Base-by-base conservation (phyloP, 176 grass and related monocot genomes). In the Dactylis glomerata region DNA sequence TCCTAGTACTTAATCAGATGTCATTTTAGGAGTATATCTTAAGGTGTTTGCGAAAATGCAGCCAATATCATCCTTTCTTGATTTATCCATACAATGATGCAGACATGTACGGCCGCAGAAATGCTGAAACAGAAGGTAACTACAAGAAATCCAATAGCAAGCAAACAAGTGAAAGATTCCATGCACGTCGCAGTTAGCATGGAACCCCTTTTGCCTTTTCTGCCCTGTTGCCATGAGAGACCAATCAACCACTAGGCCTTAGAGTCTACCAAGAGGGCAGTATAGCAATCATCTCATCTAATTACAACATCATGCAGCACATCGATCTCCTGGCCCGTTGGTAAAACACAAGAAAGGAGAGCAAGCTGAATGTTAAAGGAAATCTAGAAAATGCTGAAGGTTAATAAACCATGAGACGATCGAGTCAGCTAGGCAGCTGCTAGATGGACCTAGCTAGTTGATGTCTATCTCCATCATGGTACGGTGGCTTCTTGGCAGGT, bases 81-180 rank as follows among this genome's bases (percentile, higher is more conserved):
- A 73, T 59, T 38, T 37, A 40, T 68, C 34, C 87, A 30, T 55
- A 12, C 13, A 46, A 12, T 46, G 12, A 31, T 55, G 38, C 52
- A 83, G 44, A 24, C 30, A 65, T 71, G 37, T 36, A 69, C 45
- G n/a, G 63, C 55, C 27, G 44, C 76, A 49, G 68, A 85, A 75
- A 89, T 58, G 76, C 68, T 31, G 36, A 10, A 85, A 30, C 69
- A 69, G 85, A 72, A 69, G 76, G 61, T 49, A 51, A 58, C 57
- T 81, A 37, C 28, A 75, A 85, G 71, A 77, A 82, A 37, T 69
- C 59, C 88, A 89, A 86, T n/a, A 82, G 88, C 83, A 86, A 82
- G 31, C 83, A 86, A 86, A 86, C 88, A 82, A 86, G 40, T 26
- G 40, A 82, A 89, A 89, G 83, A 82, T 86, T 89, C 88, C 88